Evolutionary conservation across 2,329 filamentous ascomycete species (phyloP).

Genomic region (Fusarium sp.): DNA sequence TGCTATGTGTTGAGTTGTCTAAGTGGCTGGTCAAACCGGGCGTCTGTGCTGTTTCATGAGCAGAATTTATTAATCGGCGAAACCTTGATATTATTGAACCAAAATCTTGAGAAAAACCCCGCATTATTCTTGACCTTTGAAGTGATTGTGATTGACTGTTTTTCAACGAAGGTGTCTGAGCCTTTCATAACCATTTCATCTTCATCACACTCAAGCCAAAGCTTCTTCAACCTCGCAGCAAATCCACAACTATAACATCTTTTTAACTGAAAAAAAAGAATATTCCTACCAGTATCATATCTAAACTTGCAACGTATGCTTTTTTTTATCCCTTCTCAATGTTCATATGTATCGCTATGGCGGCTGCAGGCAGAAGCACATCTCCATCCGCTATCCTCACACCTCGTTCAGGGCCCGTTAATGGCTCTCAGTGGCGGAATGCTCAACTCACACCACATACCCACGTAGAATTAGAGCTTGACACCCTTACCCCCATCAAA

Average conservation of each 20-base stretch:
- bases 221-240: not conserved
- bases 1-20: not conserved
- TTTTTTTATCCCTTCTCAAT: not conserved
- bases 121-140: not conserved
- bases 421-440: not conserved
- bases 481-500: slow-evolving; percentile 17
- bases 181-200: not conserved
- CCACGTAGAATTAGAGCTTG: not conserved
- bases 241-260: not conserved
- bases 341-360: not conserved
- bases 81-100: not conserved
- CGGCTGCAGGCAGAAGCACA: not conserved
- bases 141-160: not conserved
- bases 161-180: not conserved
- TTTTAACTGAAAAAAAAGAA: not conserved
- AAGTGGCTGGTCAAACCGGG: not conserved
- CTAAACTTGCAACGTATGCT: not conserved
- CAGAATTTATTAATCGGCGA: not conserved
- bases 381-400: slow-evolving; percentile 8
- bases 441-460: slow-evolving; percentile 4
- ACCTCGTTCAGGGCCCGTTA: slow-evolving; percentile 9
- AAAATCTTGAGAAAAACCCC: not conserved
- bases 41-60: slow-evolving; percentile 7
- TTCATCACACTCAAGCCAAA: not conserved
- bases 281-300: not conserved